These are phyloP conservation scores for Volvox reticuliferus DNA, from an alignment of 139 green algal species.

Conservation along the genomic window DNA sequence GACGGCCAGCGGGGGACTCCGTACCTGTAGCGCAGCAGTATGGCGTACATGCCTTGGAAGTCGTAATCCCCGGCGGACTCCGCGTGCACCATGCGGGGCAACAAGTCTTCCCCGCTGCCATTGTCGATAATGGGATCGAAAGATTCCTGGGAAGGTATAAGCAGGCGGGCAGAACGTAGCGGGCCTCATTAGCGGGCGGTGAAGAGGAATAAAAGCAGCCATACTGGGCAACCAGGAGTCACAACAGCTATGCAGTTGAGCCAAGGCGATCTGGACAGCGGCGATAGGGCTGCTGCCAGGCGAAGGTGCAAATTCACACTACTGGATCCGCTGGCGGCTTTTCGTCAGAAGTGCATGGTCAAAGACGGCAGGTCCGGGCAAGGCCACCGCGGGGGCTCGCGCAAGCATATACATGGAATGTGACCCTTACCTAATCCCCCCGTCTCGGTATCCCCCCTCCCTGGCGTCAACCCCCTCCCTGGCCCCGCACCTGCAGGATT, in stretches of 20 bases:
- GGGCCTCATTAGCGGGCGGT: too few relatives aligned
- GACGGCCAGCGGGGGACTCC: neutral
- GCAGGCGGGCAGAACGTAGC: too few relatives aligned
- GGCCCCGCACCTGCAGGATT: conserved; percentile 56
- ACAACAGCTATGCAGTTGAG: too few relatives aligned
- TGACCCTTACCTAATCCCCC: too few relatives aligned
- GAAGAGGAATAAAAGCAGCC: too few relatives aligned
- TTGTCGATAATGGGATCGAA: conserved; percentile 95
- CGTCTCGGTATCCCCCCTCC: neutral
- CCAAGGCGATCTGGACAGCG: neutral
- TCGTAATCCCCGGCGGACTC: conserved; percentile 80
- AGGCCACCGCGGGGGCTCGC: neutral
- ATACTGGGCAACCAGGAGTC: too few relatives aligned
- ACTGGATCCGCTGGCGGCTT: too few relatives aligned
- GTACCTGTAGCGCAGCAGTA: conserved; percentile 81
- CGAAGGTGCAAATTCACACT: too few relatives aligned
- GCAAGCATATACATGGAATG: too few relatives aligned
- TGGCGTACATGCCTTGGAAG: conserved; percentile 87
- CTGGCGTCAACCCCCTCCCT: neutral
- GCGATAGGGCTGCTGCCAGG: too few relatives aligned
- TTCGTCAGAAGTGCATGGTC: neutral
- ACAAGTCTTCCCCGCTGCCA: conserved; percentile 81
- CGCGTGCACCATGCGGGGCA: conserved; percentile 89
- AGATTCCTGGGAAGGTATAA: conserved; percentile 34
- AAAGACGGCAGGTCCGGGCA: neutral